Percentiles rank a stretch among this genome's conserved stretches.
Conservation (phyloP, 2,329 filamentous ascomycete species). For the Plenodomus lindquistii region DNA sequence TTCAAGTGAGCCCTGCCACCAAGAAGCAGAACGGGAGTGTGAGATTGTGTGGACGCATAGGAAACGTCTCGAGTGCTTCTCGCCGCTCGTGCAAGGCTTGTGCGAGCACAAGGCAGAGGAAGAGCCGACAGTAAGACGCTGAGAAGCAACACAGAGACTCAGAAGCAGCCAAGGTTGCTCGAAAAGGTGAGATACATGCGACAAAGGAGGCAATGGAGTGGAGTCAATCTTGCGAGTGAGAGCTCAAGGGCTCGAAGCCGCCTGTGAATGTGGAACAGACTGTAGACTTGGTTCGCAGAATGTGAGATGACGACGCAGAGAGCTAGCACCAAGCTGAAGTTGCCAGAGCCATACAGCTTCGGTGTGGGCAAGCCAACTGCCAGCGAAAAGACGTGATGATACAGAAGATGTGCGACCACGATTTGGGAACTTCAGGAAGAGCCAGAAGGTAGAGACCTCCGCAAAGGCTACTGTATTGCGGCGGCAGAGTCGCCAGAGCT, state of each 20-base stretch:
- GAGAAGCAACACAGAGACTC: not conserved
- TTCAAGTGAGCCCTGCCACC: not conserved
- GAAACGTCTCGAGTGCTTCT: not conserved
- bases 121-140: not conserved
- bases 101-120: not conserved
- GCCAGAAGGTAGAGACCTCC: no score
- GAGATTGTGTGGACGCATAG: not conserved
- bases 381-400: not conserved
- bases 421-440: no score
- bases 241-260: not conserved
- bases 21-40: not conserved
- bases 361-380: not conserved
- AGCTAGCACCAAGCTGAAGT: not conserved
- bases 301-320: not conserved
- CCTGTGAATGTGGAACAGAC: not conserved
- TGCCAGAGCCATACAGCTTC: not conserved
- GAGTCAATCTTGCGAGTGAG: not conserved
- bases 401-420: not conserved
- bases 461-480: no score
- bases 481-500: no score
- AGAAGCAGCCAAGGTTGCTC: not conserved
- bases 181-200: not conserved
- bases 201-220: not conserved
- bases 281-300: not conserved
- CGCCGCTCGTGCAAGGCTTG: not conserved